phyloP scores from a whole-genome alignment of 176 grass and related monocot genomes.

The Ensete ventricosum region DNA sequence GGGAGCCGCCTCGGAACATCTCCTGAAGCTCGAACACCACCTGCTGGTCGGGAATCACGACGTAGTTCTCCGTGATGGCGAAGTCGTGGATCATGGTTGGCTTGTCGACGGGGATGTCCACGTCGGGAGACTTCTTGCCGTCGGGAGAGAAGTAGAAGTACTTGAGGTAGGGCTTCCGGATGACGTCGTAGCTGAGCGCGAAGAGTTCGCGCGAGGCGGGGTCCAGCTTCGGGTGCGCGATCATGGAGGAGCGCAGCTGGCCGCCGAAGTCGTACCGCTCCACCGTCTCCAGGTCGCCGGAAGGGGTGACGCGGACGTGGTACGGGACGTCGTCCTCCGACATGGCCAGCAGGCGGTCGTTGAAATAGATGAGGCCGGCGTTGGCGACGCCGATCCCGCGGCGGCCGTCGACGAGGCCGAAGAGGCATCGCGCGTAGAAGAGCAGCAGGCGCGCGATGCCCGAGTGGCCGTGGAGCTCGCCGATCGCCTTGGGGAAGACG shows the following conservation, averaged over 20 bases:
- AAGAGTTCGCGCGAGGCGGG: conserved; percentile 72
- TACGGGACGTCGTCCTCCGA: conserved; percentile 95
- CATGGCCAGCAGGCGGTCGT: conserved; percentile 86
- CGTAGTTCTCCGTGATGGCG: conserved; percentile 62
- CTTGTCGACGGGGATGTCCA: conserved; percentile 51
- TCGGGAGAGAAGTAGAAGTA: conserved; percentile 71
- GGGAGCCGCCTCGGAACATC: conserved; percentile 65
- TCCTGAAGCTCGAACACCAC: conserved; percentile 75
- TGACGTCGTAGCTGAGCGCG: conserved; percentile 72
- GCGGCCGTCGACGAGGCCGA: conserved; percentile 56
- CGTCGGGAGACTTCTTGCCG: conserved; percentile 55
- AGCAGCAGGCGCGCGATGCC: conserved; percentile 59
- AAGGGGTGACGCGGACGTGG: conserved; percentile 56
- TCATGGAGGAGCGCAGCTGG: conserved; percentile 58
- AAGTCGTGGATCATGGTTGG: conserved; percentile 95
- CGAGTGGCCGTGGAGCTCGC: conserved; percentile 87
- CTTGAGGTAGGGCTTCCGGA: conserved; percentile 57
- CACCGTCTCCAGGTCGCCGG: conserved; percentile 66
- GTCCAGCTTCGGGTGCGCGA: conserved; percentile 88
- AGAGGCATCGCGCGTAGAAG: conserved; percentile 40
- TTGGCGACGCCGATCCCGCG: conserved; percentile 72
- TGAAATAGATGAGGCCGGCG: conserved; percentile 67
- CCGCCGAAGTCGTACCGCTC: conserved; percentile 56
- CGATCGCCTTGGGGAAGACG: conserved; percentile 80
- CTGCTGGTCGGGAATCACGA: conserved; percentile 80